Conservation (phyloP, 1,284 basidiomycete genomes). For the Inonotus hispidus region DNA sequence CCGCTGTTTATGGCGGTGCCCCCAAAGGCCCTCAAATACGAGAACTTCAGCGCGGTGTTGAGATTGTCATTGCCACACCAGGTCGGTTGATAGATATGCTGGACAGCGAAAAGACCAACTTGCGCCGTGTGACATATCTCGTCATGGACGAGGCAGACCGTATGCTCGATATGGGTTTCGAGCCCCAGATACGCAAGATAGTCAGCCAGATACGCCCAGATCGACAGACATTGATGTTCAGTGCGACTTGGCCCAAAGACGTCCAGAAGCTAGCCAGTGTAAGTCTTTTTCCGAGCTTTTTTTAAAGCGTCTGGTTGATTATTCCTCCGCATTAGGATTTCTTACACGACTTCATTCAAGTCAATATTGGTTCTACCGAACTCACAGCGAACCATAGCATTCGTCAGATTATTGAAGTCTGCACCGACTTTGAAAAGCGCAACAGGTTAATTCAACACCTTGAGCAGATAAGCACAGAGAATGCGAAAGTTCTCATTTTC, state of each 20-base stretch:
- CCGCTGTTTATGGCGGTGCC: conserved; percentile 97
- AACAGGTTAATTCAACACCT: conserved; percentile 94
- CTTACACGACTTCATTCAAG: conserved; percentile 93
- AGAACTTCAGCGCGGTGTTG: conserved; percentile 94
- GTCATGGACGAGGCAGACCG: conserved; percentile 99
- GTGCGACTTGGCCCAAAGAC: conserved; percentile 99
- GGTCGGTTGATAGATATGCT: conserved; percentile 93
- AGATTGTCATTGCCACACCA: conserved; percentile 92
- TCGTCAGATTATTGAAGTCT: conserved; percentile 91
- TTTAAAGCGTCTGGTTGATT: conserved; percentile 7
- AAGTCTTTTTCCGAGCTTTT: conserved; percentile 20
- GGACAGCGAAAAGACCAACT: conserved; percentile 93
- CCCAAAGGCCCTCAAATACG: conserved; percentile 98
- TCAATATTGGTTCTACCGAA: conserved; percentile 98
- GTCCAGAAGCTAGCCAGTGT: conserved; percentile 94
- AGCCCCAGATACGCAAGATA: conserved; percentile 99
- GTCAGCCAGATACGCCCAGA: conserved; percentile 95
- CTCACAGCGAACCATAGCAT: conserved; percentile 98
- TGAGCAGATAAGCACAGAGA: conserved; percentile 93
- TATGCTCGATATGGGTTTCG: conserved; percentile 99
- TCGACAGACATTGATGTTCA: conserved; percentile 95
- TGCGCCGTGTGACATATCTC: conserved; percentile 93
- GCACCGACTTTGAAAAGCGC: conserved; percentile 97
- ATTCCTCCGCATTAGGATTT: conserved; percentile 63
- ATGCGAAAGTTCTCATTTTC: conserved; percentile 98